Conservation (phyloP, 2,329 filamentous ascomycete species). For the Aspergillus persii region DNA sequence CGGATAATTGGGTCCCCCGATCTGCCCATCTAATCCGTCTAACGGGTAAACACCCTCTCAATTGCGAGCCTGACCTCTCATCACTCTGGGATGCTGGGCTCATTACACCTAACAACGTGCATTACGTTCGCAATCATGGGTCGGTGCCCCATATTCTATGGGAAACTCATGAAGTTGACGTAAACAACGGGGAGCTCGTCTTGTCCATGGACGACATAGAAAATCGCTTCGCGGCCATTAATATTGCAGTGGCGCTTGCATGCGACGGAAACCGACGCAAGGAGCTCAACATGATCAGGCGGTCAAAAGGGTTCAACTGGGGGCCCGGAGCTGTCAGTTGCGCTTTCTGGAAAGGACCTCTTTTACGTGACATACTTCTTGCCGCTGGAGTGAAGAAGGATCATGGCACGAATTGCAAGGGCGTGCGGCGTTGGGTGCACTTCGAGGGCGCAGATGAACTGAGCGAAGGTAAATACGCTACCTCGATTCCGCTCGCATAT, state of each 20-base stretch:
- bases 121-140: conserved; percentile 57
- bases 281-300: conserved; percentile 52
- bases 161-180: conserved; percentile 50
- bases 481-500: conserved; percentile 49
- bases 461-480: conserved; percentile 50
- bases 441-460: conserved; percentile 52
- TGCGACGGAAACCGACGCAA: conserved; percentile 54
- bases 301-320: conserved; percentile 51
- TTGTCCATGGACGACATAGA: conserved; percentile 49
- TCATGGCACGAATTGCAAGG: conserved; percentile 26
- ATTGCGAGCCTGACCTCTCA: conserved; percentile 47
- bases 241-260: conserved; percentile 49
- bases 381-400: conserved; percentile 27
- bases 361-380: conserved; percentile 47
- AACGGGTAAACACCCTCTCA: conserved; percentile 55
- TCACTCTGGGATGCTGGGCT: conserved; percentile 48
- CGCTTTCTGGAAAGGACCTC: conserved; percentile 52
- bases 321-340: conserved; percentile 47
- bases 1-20: conserved; percentile 55
- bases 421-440: conserved; percentile 44
- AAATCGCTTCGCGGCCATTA: conserved; percentile 45
- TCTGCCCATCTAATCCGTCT: conserved; percentile 48
- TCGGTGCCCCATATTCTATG: conserved; percentile 51
- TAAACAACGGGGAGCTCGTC: conserved; percentile 39
- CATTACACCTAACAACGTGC: conserved; percentile 52